Percentiles rank a stretch among this genome's conserved stretches.
phyloP scores from a whole-genome alignment of 257 asterid genomes.

The Gardenia jasminoides region DNA sequence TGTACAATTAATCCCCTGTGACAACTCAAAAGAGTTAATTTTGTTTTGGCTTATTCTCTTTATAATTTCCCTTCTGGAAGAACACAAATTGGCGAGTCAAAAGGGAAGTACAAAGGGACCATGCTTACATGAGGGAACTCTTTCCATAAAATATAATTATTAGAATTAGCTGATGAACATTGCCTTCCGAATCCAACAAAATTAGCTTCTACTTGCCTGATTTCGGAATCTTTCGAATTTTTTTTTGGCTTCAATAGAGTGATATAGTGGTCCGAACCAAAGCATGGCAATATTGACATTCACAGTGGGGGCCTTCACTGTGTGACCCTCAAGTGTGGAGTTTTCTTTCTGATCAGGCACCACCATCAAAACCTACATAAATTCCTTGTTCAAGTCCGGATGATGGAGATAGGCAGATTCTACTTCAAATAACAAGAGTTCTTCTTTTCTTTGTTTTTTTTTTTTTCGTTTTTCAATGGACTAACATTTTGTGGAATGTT shows the following conservation, averaged over 20 bases:
- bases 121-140: background rate
- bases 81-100: background rate
- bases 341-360: background rate
- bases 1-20: no score
- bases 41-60: background rate
- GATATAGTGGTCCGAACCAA: background rate
- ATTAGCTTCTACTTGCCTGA: background rate
- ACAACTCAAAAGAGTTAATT: no score
- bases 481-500: no score
- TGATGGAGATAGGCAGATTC: no score
- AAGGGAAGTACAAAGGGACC: background rate
- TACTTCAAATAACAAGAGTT: no score
- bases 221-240: background rate
- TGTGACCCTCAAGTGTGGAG: conserved; percentile 3
- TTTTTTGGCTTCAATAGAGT: background rate
- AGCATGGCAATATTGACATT: no score
- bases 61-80: background rate
- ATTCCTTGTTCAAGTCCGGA: background rate
- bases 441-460: no score
- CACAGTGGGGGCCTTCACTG: background rate
- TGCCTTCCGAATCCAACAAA: background rate
- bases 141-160: background rate
- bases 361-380: background rate
- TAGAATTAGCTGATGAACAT: background rate
- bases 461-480: no score